Evolutionary conservation across 2,329 filamentous ascomycete genomes (phyloP).

Genomic region (Claviceps digitariae): DNA sequence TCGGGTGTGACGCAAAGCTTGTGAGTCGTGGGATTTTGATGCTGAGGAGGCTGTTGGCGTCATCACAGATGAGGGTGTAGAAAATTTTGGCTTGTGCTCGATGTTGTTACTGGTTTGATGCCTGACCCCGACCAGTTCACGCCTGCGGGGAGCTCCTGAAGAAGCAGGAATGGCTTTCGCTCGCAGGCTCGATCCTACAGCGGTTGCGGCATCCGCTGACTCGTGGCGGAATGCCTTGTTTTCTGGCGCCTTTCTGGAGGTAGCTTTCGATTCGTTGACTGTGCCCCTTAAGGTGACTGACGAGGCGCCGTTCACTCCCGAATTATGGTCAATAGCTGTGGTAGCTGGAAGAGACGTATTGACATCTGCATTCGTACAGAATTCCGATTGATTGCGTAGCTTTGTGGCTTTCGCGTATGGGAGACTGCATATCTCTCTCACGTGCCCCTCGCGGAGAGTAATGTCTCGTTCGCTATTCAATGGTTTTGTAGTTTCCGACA

Average conservation of each 20-base stretch:
- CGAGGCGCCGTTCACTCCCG: background rate
- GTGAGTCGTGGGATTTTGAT: slow-evolving; percentile 34
- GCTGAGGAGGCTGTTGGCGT: slow-evolving; percentile 58
- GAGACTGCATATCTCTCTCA: background rate
- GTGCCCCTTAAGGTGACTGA: background rate
- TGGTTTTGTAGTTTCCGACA: background rate
- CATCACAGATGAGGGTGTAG: slow-evolving; percentile 54
- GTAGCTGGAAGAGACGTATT: background rate
- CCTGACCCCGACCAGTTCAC: slow-evolving; percentile 26
- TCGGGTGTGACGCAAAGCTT: slow-evolving; percentile 13
- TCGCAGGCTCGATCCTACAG: background rate
- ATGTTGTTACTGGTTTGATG: slow-evolving; percentile 28
- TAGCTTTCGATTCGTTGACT: background rate
- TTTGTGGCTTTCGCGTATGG: background rate
- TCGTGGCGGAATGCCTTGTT: background rate
- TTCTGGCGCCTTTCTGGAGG: background rate
- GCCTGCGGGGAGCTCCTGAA: slow-evolving; percentile 27
- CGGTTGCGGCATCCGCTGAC: slow-evolving; percentile 6
- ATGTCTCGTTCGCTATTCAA: background rate
- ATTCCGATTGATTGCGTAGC: background rate
- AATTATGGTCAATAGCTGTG: background rate
- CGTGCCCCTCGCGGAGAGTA: background rate
- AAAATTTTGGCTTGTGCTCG: slow-evolving; percentile 52
- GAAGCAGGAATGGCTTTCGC: slow-evolving; percentile 17
- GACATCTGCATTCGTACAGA: background rate